Percentiles rank a stretch among this genome's conserved stretches.
Evolutionary conservation across 225 moss, liverwort and hornwort species (phyloP).

Genomic region (Antitrichia curtipendula): DNA sequence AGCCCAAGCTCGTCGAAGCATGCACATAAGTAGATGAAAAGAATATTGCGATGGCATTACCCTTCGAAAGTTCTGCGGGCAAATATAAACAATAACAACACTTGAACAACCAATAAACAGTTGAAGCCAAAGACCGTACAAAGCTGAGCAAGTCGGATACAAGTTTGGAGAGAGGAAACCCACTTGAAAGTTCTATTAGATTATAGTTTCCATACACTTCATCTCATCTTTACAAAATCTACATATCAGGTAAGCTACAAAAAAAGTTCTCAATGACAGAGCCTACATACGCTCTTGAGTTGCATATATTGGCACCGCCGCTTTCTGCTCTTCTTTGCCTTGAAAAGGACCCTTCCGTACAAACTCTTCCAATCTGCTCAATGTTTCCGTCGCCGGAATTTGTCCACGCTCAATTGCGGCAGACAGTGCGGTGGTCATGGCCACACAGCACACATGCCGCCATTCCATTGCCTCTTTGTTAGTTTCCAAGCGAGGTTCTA

Average conservation of each 20-base stretch:
- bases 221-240: conserved; percentile 18
- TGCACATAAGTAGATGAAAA: not conserved
- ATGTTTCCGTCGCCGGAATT: conserved; percentile 22
- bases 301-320: conserved; percentile 38
- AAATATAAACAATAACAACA: not conserved
- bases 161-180: not conserved
- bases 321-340: conserved; percentile 18
- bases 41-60: not conserved
- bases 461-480: conserved; percentile 58
- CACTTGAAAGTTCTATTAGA: not conserved
- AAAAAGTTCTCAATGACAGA: not conserved
- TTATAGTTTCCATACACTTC: not conserved
- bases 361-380: conserved; percentile 45
- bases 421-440: conserved; percentile 41
- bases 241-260: conserved; percentile 6
- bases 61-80: not conserved
- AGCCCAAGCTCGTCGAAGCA: not conserved
- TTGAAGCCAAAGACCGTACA: not conserved
- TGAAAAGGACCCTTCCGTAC: conserved; percentile 45
- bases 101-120: not conserved
- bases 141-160: not conserved
- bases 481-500: conserved; percentile 46
- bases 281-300: conserved; percentile 49
- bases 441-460: conserved; percentile 64
- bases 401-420: conserved; percentile 40